These are phyloP conservation scores for Tricholoma sp. DNA, from an alignment of 768 basidiomycete species.

Conservation along the genomic window DNA sequence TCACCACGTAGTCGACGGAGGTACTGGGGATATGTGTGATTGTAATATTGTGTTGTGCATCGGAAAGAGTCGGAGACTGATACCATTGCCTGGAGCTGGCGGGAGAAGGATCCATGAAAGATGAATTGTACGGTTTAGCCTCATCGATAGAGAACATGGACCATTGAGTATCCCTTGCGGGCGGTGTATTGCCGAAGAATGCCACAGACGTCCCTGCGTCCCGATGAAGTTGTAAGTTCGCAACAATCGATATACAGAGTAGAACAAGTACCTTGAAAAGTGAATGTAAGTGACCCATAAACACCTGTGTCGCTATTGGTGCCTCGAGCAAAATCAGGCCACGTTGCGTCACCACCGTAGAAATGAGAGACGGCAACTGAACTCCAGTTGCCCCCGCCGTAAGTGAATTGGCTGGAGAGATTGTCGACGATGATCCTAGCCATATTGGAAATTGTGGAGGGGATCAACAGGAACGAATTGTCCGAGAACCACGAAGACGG, in stretches of 20 bases:
- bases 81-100: slow-evolving; percentile 21
- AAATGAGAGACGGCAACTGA: no score
- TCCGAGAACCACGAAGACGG: no score
- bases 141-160: slow-evolving; percentile 18
- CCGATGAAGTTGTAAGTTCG: background rate
- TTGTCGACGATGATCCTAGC: no score
- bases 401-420: no score
- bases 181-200: slow-evolving; percentile 11
- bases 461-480: no score
- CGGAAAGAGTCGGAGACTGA: slow-evolving; percentile 15
- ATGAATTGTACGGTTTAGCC: slow-evolving; percentile 3
- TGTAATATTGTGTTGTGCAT: slow-evolving; percentile 16
- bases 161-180: slow-evolving; percentile 5
- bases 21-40: slow-evolving; percentile 16
- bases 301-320: slow-evolving; percentile 1
- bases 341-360: background rate
- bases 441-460: no score
- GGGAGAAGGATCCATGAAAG: slow-evolving; percentile 11
- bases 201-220: slow-evolving; percentile 11
- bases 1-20: slow-evolving; percentile 18
- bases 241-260: background rate
- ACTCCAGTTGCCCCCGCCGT: no score
- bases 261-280: slow-evolving; percentile 5
- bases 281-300: slow-evolving; percentile 3
- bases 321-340: slow-evolving; percentile 4